Conservation (phyloP, 257 asterid species). For the Eustoma russellianum region DNA sequence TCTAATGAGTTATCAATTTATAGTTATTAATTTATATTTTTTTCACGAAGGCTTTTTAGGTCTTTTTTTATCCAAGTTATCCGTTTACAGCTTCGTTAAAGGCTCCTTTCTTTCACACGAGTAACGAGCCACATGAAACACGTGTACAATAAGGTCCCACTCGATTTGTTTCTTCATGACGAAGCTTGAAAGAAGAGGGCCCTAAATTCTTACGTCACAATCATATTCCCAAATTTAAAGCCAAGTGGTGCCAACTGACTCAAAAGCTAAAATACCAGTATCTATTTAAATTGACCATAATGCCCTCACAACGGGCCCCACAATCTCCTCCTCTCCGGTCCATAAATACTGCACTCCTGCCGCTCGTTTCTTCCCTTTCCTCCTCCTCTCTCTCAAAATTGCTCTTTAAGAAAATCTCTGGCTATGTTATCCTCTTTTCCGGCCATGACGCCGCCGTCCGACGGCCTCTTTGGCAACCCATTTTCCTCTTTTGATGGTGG, state of each 20-base stretch:
- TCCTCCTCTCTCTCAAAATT: constrained; percentile 25
- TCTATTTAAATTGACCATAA: constrained; percentile 13
- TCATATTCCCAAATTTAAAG: constrained; percentile 7
- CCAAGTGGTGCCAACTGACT: constrained; percentile 58
- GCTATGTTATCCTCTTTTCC: constrained; percentile 57
- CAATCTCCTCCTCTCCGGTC: constrained; percentile 9
- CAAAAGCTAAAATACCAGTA: constrained; percentile 25
- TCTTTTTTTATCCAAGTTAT: too few relatives aligned
- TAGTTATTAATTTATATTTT: too few relatives aligned
- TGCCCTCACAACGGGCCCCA: constrained; percentile 30
- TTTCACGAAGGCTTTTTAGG: too few relatives aligned
- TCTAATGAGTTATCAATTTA: too few relatives aligned
- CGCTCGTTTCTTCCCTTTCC: constrained; percentile 54
- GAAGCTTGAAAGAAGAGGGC: constrained; percentile 45
- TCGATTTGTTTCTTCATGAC: constrained; percentile 59
- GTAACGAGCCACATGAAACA: constrained; percentile 4
- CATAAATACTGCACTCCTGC: constrained; percentile 49
- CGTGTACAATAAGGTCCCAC: constrained; percentile 20
- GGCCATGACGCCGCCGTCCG: constrained; percentile 24
- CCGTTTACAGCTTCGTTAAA: too few relatives aligned
- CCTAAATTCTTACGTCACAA: constrained; percentile 11
- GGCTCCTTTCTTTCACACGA: too few relatives aligned
- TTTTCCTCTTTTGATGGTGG: constrained; percentile 42
- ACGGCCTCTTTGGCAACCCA: constrained; percentile 22
- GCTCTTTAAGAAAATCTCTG: constrained; percentile 21